Evolutionary conservation across 805 yeast species (phyloP).

Genomic region (Candida methanosorbosa): DNA sequence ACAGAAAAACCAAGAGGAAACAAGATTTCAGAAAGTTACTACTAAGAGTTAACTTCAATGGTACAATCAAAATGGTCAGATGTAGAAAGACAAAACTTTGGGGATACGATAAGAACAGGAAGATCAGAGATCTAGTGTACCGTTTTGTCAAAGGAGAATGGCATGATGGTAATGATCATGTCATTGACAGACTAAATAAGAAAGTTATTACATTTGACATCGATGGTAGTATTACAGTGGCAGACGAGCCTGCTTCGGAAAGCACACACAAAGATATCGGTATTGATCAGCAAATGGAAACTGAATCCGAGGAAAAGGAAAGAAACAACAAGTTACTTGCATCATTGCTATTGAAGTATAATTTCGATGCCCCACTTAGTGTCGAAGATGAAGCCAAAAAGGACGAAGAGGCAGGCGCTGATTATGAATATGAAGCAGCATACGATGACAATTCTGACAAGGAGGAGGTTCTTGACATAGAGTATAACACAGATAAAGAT

Average conservation of each 20-base stretch:
- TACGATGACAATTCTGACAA: constrained; percentile 17
- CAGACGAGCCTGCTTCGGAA: too few species aligned
- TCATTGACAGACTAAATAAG: constrained; percentile 48
- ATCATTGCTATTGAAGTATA: constrained; percentile 35
- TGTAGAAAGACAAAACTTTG: constrained; percentile 75
- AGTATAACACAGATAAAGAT: constrained; percentile 13
- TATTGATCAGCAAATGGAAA: not conserved
- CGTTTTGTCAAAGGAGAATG: constrained; percentile 59
- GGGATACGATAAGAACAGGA: constrained; percentile 75
- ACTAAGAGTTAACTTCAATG: constrained; percentile 54
- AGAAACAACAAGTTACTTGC: constrained; percentile 40
- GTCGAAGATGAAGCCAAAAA: constrained; percentile 24
- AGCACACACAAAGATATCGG: too few species aligned
- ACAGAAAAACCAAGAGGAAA: constrained; percentile 48
- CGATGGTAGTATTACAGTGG: constrained; percentile 8
- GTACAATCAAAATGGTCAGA: constrained; percentile 45
- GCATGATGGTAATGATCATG: constrained; percentile 74
- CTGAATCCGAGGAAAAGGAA: constrained; percentile 32
- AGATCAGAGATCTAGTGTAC: constrained; percentile 52
- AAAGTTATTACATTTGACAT: constrained; percentile 21
- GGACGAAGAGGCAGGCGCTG: constrained; percentile 30
- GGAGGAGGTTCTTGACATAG: constrained; percentile 19
- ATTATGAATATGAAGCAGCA: constrained; percentile 37
- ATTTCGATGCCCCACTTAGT: constrained; percentile 44
- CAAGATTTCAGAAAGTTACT: constrained; percentile 43